phyloP scores from a whole-genome alignment of 169 alveolate genomes.

The Plasmodium yoelii region DNA sequence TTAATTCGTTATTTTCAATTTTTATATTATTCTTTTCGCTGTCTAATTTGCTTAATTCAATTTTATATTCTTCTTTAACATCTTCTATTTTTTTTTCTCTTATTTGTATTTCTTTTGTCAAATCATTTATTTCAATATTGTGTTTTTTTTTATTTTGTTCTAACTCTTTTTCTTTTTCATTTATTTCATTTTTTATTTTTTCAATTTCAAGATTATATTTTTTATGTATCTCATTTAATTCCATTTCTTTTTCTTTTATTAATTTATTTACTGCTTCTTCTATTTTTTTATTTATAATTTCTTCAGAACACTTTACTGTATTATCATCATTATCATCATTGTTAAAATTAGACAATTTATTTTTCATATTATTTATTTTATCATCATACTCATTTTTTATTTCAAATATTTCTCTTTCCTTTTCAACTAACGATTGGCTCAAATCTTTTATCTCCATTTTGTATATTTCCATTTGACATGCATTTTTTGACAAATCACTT shows the following conservation, averaged over 20 bases:
- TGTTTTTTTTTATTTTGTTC: conserved; percentile 24
- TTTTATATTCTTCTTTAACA: conserved; percentile 8
- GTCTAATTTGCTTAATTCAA: conserved; percentile 19
- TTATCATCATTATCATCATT: background rate
- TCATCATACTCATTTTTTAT: conserved; percentile 21
- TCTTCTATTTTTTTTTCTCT: conserved; percentile 2
- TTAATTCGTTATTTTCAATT: conserved; percentile 9
- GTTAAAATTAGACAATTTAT: background rate
- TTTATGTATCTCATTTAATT: conserved; percentile 2
- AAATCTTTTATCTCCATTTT: conserved; percentile 40
- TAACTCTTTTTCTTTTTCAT: conserved; percentile 29
- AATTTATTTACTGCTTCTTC: background rate
- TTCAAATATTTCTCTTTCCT: conserved; percentile 54
- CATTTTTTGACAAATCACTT: conserved; percentile 35
- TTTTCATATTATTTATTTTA: conserved; percentile 19
- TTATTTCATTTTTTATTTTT: conserved; percentile 19
- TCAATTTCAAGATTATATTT: conserved; percentile 21
- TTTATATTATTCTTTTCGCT: conserved; percentile 14
- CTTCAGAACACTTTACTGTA: background rate
- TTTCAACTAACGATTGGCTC: conserved; percentile 29
- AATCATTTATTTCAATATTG: conserved; percentile 24
- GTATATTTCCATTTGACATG: conserved; percentile 24
- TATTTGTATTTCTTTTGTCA: conserved; percentile 41
- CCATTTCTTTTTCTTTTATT: conserved; percentile 25
- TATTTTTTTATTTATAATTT: conserved; percentile 10